Evolutionary conservation across 2,329 filamentous ascomycete species (phyloP), one percentile per base, ranked within the genome.

Genomic region (Macrophomina pseudophaseolina): DNA sequence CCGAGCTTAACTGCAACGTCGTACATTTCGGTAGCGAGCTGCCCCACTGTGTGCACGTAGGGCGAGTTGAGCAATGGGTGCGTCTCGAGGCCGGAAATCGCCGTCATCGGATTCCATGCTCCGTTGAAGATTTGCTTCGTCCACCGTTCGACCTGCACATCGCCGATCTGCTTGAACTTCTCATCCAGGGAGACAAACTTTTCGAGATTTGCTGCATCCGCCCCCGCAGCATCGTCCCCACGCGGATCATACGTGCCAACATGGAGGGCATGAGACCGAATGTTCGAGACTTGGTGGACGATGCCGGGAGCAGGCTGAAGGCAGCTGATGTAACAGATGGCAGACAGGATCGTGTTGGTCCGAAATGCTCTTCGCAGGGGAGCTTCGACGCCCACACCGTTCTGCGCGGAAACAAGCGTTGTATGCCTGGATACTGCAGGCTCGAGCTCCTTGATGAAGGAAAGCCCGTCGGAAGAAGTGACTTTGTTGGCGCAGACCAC

Each of bases 401-500:
- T 73, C 48, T 73, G 71, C 1, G 70, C 71, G 14, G 70, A 66
- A 3, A 73, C 68, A 6, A 73, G 51, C 1, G 69, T 67, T 1
- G 71, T 73, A 5, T 67, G 64, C 8, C 64, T 49, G 8, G 62
- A 44, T 4, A 72, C 69, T 5, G 68, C 58, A 2, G 52, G 58
- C 11, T 54, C 60, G 5, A 72, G 65, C 14, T 71, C 69, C 3
- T 65, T 30, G 28, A 72, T 40, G 23, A 68, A 67, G 8, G 67
- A 66, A 11, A 64, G 42, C 16, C 68, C 65, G 28, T 68, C 56
- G 16, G 60, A 65, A 6, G 63, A 64, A 2, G 63, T 72, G 58
- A 72, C 65, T 48, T 73, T 73, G 66, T 70, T 73, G 32, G 71
- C 69, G 30, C 69, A 69, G 33, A 73, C 66, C 18, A 72, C 58